Percentiles rank a stretch among this genome's conserved stretches.
Conservation (phyloP, 2,329 filamentous ascomycete species). For the Tolypocladium sp. region DNA sequence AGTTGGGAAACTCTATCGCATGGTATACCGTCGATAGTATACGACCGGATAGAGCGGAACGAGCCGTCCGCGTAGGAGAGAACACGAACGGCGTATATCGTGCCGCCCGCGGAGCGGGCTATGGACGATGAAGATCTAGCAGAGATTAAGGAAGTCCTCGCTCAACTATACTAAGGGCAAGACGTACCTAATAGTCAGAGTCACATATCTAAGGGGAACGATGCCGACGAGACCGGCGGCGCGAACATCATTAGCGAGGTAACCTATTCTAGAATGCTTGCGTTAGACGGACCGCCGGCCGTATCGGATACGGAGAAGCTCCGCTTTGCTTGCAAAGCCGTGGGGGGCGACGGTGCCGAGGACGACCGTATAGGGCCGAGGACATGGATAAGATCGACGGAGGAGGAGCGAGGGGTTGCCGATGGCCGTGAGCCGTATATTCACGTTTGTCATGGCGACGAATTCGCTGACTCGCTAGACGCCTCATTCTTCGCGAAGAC, state of each 20-base stretch:
- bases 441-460: background rate
- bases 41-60: too few species aligned
- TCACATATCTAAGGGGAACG: too few species aligned
- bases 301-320: conserved; percentile 1
- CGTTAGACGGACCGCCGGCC: conserved; percentile 1
- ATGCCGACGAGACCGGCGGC: background rate
- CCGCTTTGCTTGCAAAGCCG: background rate
- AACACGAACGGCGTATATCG: too few species aligned
- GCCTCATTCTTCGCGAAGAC: conserved; percentile 6
- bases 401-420: background rate
- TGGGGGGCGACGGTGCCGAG: background rate
- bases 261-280: conserved; percentile 3
- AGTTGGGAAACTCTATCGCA: too few species aligned
- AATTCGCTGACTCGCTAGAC: conserved; percentile 6
- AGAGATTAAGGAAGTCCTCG: too few species aligned
- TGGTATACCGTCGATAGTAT: too few species aligned
- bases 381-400: background rate
- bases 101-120: too few species aligned
- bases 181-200: too few species aligned
- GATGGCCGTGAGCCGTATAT: background rate
- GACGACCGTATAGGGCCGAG: background rate
- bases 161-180: too few species aligned
- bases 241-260: conserved; percentile 1
- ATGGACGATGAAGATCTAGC: too few species aligned
- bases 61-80: too few species aligned